Conservation (phyloP, 768 basidiomycete genomes). For the Pisolithus sp. region DNA sequence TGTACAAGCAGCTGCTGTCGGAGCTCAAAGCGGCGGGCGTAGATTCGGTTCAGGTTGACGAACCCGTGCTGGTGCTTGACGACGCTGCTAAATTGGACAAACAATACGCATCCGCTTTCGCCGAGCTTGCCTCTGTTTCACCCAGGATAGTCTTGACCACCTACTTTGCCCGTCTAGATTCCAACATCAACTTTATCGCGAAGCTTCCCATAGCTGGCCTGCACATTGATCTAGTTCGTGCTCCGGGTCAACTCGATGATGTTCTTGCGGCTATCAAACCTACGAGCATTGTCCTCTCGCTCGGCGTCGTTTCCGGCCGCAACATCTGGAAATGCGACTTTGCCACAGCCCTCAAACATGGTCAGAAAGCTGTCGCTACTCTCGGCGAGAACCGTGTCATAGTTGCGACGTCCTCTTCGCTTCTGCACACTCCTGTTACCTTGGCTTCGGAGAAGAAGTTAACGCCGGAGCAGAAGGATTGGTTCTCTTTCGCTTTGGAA, state of each 20-base stretch:
- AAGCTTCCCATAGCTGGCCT: slow-evolving; percentile 91
- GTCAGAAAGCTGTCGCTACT: slow-evolving; percentile 75
- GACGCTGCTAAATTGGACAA: slow-evolving; percentile 67
- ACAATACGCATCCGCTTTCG: slow-evolving; percentile 76
- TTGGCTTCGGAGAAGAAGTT: slow-evolving; percentile 89
- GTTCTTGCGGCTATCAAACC: slow-evolving; percentile 79
- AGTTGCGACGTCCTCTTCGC: slow-evolving; percentile 93
- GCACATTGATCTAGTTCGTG: slow-evolving; percentile 96
- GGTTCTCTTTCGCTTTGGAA: slow-evolving; percentile 98
- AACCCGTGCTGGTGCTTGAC: slow-evolving; percentile 94
- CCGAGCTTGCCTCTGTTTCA: slow-evolving; percentile 70
- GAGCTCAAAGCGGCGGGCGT: slow-evolving; percentile 92
- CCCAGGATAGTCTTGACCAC: slow-evolving; percentile 94
- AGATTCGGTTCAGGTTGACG: slow-evolving; percentile 93
- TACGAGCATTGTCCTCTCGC: slow-evolving; percentile 76
- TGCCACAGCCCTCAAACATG: slow-evolving; percentile 69
- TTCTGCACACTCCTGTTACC: slow-evolving; percentile 97
- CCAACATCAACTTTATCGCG: slow-evolving; percentile 80
- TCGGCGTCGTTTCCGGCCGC: slow-evolving; percentile 95
- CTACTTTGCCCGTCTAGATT: slow-evolving; percentile 94
- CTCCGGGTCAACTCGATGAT: slow-evolving; percentile 79
- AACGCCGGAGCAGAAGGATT: slow-evolving; percentile 83
- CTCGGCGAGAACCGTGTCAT: slow-evolving; percentile 88
- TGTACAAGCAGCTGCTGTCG: slow-evolving; percentile 85
- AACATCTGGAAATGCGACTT: slow-evolving; percentile 99